Evolutionary conservation across 2,329 filamentous ascomycete species (phyloP).

Genomic region (Hypocrella siamensis): DNA sequence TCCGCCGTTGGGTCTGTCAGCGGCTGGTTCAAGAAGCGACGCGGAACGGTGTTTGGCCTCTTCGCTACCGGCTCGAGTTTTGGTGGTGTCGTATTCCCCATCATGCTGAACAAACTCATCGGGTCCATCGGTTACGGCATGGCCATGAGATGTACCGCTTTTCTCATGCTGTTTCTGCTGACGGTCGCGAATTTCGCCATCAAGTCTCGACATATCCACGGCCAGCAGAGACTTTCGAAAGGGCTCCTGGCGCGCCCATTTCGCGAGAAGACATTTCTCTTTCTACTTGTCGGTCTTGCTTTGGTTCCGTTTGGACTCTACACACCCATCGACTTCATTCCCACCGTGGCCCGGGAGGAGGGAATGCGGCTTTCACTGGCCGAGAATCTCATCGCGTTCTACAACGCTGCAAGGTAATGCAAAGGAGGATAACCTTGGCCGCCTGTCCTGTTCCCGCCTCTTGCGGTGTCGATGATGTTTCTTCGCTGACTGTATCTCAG

Average conservation of each 20-base stretch:
- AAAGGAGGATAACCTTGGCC: not conserved
- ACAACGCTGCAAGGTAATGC: conserved; percentile 9
- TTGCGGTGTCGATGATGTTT: not conserved
- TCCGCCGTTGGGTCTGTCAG: conserved; percentile 16
- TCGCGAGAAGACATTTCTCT: conserved; percentile 10
- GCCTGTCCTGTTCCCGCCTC: not conserved
- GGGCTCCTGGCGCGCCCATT: conserved; percentile 8
- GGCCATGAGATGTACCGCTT: conserved; percentile 21
- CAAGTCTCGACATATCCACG: conserved; percentile 8
- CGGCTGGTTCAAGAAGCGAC: conserved; percentile 18
- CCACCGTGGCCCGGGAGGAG: conserved; percentile 5
- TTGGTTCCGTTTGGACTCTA: conserved; percentile 15
- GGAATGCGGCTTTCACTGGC: conserved; percentile 8
- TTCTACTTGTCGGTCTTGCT: conserved; percentile 11
- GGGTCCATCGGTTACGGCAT: conserved; percentile 19
- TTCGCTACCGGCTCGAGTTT: conserved; percentile 19
- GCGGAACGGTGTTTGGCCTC: conserved; percentile 19
- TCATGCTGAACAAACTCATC: conserved; percentile 21
- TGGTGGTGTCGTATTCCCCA: conserved; percentile 24
- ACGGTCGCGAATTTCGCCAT: conserved; percentile 18
- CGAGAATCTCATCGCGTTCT: conserved; percentile 9
- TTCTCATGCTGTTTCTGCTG: conserved; percentile 19
- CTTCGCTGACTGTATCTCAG: conserved; percentile 3
- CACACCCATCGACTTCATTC: conserved; percentile 14
- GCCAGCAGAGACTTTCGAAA: conserved; percentile 1